Evolutionary conservation across 1,284 basidiomycete species (phyloP), one percentile per base, ranked within the genome.

Genomic region (Takashimella tepidaria): DNA sequence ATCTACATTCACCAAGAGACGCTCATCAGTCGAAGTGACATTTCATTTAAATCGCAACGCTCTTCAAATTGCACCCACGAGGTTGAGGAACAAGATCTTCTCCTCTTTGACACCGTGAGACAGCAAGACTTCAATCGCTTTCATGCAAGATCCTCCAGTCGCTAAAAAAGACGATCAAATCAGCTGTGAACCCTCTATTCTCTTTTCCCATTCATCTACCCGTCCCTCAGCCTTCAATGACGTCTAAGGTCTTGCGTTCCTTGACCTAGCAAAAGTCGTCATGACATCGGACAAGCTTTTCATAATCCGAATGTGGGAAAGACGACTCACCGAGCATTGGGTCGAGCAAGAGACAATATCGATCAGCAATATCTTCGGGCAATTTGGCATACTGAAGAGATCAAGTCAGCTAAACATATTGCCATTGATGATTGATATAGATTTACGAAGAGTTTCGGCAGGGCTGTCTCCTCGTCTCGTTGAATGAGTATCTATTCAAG

Each of bases 121-220:
- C 72, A 88, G 83, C 20, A 98, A 80, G 6, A 98, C 89, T 72
- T 98, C 91, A 49, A 98, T 89, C 0, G 95, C 95, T 75, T 98
- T 97, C 76, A 96, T 92, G 2, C 93, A 96, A 16, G 92, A 97
- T 43, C 96, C 95, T 27, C 95, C 95, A 0, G 95, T 98, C 0
- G 95, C 92, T 92, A 61, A 6, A 8, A n/a, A n/a, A n/a, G n/a
- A n/a, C n/a, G n/a, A n/a, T n/a, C n/a, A n/a, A n/a, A n/a, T n/a
- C n/a, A n/a, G 3, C 19, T 13, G 22, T 25, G 49, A 53, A 61
- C n/a, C n/a, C n/a, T n/a, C n/a, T n/a, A n/a, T n/a, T n/a, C n/a
- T n/a, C n/a, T n/a, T n/a, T n/a, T n/a, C n/a, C n/a, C n/a, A n/a
- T n/a, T n/a, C n/a, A n/a, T n/a, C n/a, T n/a, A n/a, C n/a, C n/a